These are phyloP conservation scores for Pueraria montana DNA, from an alignment of 306 rosid genomes.

Conservation along the genomic window DNA sequence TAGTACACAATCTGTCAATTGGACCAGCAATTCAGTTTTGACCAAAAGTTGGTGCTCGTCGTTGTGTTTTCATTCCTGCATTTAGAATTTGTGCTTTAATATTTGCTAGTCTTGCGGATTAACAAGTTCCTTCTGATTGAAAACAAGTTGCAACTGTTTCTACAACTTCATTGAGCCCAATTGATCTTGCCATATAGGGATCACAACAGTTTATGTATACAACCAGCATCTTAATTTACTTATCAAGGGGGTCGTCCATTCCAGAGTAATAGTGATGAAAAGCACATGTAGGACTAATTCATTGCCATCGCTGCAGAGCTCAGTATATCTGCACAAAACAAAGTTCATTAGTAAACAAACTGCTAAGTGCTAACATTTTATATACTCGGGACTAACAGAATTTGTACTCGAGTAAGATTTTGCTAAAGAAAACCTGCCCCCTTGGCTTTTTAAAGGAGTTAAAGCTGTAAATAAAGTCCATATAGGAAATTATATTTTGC, in stretches of 20 bases:
- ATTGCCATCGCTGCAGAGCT: conserved; percentile 73
- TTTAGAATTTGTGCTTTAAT: conserved; percentile 1
- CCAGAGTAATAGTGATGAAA: conserved; percentile 84
- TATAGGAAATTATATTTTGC: background rate
- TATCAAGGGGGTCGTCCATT: conserved; percentile 54
- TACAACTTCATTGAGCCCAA: background rate
- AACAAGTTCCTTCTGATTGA: background rate
- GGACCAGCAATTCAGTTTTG: conserved; percentile 44
- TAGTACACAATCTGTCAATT: conserved; percentile 13
- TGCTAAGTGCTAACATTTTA: background rate
- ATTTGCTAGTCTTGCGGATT: background rate
- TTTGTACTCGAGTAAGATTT: background rate
- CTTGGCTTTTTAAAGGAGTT: background rate
- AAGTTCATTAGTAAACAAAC: conserved; percentile 16
- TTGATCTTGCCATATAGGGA: background rate
- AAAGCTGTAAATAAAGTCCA: background rate
- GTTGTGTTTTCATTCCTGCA: background rate
- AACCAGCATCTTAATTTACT: conserved; percentile 14
- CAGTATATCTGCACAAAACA: conserved; percentile 63
- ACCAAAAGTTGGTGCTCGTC: conserved; percentile 1
- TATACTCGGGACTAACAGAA: background rate
- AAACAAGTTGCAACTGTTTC: background rate
- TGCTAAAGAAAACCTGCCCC: background rate
- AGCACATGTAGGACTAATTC: no score
- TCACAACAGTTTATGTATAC: background rate